A percentile compares a stretch with the other conserved stretches of the same genome.
phyloP scores from a whole-genome alignment of 306 rosid species.

The Trifolium pratense region DNA sequence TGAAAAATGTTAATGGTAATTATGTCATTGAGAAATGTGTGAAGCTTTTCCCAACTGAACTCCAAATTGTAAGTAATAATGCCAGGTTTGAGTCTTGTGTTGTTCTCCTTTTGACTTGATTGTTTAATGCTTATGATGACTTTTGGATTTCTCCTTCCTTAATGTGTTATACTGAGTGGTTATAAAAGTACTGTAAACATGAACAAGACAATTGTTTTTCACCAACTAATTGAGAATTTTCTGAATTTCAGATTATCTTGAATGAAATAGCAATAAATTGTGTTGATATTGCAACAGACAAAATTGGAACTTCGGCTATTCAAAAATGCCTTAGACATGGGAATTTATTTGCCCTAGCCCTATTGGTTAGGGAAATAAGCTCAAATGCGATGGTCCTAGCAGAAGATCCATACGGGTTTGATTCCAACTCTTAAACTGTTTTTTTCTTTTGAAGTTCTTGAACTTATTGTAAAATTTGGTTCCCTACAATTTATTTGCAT shows the following conservation, averaged over 20 bases:
- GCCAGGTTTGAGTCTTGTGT: too few relatives aligned
- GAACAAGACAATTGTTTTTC: too few relatives aligned
- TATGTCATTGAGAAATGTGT: constrained; percentile 45
- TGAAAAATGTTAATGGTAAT: constrained; percentile 41
- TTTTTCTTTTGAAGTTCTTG: background rate
- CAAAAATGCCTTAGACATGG: constrained; percentile 35
- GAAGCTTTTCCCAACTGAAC: background rate
- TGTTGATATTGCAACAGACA: constrained; percentile 39
- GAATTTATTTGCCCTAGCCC: background rate
- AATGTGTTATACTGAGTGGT: too few relatives aligned
- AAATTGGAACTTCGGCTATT: constrained; percentile 42
- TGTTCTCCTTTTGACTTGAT: too few relatives aligned
- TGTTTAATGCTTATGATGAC: too few relatives aligned
- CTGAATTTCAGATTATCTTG: constrained; percentile 46
- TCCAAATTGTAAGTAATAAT: constrained; percentile 40
- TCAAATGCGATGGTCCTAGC: constrained; percentile 38
- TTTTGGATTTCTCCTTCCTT: too few relatives aligned
- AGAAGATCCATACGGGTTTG: constrained; percentile 53
- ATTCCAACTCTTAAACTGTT: background rate
- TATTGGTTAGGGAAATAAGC: constrained; percentile 21
- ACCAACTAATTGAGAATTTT: constrained; percentile 3
- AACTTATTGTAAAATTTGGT: background rate
- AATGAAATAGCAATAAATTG: constrained; percentile 34
- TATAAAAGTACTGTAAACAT: too few relatives aligned
- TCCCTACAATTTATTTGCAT: background rate